A percentile compares a stretch with the other conserved stretches of the same genome.
Evolutionary conservation across 1,139 yeast genomes (phyloP).

Genomic region (Lodderomyces orthopsilosis): DNA sequence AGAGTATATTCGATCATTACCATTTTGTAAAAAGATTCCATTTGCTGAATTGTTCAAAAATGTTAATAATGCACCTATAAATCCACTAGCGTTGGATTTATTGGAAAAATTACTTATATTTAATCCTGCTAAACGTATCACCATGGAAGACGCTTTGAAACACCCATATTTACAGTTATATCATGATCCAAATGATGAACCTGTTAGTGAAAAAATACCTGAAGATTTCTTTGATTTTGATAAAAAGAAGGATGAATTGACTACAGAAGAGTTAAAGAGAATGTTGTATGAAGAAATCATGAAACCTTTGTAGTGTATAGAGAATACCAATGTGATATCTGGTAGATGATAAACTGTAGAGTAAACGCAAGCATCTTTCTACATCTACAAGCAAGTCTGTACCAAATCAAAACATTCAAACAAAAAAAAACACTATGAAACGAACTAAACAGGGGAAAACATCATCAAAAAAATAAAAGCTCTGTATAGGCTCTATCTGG

Average conservation of each 20-base stretch:
- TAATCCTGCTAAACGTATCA: conserved; percentile 61
- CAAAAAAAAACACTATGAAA: conserved; percentile 1
- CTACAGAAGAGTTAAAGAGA: conserved; percentile 46
- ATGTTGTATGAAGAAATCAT: conserved; percentile 58
- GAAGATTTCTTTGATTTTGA: conserved; percentile 65
- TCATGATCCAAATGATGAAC: conserved; percentile 74
- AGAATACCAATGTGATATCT: not conserved
- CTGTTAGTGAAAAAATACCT: conserved; percentile 55
- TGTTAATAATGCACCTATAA: conserved; percentile 21
- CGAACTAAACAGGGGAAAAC: not conserved
- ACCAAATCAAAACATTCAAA: conserved; percentile 2
- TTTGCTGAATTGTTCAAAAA: conserved; percentile 46
- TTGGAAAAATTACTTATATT: conserved; percentile 58
- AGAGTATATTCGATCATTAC: conserved; percentile 58
- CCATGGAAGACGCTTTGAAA: conserved; percentile 60
- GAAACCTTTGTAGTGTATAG: conserved; percentile 22
- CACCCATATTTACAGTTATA: conserved; percentile 66
- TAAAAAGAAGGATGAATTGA: conserved; percentile 49
- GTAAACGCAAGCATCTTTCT: not conserved
- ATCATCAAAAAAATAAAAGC: not conserved
- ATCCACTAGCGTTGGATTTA: conserved; percentile 62
- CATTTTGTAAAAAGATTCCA: conserved; percentile 47
- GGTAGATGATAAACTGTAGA: too few relatives aligned
- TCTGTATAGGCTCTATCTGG: not conserved
- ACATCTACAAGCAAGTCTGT: not conserved